Base-by-base conservation (phyloP, 345 rosid genomes). In the Turnera subulata region DNA sequence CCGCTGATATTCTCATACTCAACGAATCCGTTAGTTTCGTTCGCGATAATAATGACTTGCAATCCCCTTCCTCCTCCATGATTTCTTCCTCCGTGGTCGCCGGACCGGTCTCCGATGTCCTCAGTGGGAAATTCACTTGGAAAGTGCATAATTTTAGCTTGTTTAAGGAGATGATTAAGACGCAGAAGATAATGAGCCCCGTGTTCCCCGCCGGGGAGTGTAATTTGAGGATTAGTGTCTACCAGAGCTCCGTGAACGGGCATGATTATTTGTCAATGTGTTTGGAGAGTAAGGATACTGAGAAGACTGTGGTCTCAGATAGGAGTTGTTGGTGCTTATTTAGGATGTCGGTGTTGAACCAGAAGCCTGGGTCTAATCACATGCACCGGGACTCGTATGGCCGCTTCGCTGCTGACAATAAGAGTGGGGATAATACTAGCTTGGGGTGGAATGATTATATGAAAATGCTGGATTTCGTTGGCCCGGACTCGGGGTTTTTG, bases 261-360 rank as follows among this genome's bases (percentile, higher is more conserved):
- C 89, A 75, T 6, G 99, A 94, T 45, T 83, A 85, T 59, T 56
- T 94, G 42, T 94, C 99, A 0, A 90, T 94, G 97, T 94, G 96
- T 70, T 70, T 94, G 87, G 99, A 90, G 84, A 90, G 96, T 70
- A 90, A 89, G 80, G 95, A 84, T 45, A 86, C 92, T 0, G 98
- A 91, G 60, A 91, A 91, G 82, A 69, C 82, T 0, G 50, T 61
- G 37, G 70, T 74, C 14, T 78, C 82, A 0, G 99, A 94, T 55
- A 77, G 97, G 73, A 90, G 96, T 61, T 94, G 99, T 67, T 94
- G 99, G 99, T 94, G 99, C 75, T 81, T 94, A 68, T 94, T 94
- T 75, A 74, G 99, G 66, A 94, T 94, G 96, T 94, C 99, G 0
- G 88, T 84, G 44, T 70, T 93, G 82, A 93, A 89, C 56, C 99